Percentiles rank a stretch among this genome's conserved stretches.
These are phyloP conservation scores for Ophiostoma himal-ulmi DNA, from an alignment of 2,329 filamentous ascomycete species.

Conservation along the genomic window DNA sequence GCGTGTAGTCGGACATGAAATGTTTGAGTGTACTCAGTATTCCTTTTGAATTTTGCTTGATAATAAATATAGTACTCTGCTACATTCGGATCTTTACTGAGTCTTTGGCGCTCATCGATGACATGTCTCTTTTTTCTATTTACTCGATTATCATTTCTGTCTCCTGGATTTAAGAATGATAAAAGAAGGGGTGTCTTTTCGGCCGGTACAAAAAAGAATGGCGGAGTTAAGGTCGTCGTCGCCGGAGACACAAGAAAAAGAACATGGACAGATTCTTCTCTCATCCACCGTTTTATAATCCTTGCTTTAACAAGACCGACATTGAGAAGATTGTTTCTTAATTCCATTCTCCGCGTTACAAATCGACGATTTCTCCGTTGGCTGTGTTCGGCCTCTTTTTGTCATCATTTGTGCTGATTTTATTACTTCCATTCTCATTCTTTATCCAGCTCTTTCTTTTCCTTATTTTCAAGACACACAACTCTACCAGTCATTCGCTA, in stretches of 20 bases:
- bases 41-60: neutral
- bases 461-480: neutral
- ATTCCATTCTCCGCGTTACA: conserved; percentile 2
- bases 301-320: neutral
- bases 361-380: neutral
- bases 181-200: neutral
- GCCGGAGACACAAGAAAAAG: neutral
- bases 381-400: neutral
- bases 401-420: neutral
- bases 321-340: neutral
- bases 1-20: neutral
- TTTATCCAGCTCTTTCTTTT: neutral
- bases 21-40: neutral
- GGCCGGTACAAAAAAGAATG: neutral
- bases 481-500: conserved; percentile 1
- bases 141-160: neutral
- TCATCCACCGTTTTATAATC: neutral
- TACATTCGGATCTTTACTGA: neutral
- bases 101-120: neutral
- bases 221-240: neutral
- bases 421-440: neutral
- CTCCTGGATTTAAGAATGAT: neutral
- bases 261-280: neutral
- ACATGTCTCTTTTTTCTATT: neutral
- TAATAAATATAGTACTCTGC: neutral